Evolutionary conservation across 2,329 filamentous ascomycete species (phyloP), one percentile per base, ranked within the genome.

Genomic region (Bipolaris zeicola): DNA sequence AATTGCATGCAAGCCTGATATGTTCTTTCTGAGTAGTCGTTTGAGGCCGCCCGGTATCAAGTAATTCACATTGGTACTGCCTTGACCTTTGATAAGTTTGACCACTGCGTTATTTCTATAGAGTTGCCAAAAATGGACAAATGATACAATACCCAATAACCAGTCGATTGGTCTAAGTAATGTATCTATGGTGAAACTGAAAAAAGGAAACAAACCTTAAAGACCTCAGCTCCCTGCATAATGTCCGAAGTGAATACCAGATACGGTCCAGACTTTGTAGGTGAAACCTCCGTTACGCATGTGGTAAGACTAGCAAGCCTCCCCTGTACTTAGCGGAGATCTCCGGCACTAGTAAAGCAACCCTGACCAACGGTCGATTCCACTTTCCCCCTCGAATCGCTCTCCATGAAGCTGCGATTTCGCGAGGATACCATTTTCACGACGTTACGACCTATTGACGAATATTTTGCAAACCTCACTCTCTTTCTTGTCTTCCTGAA

Each of bases 381-480:
- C 60, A 61, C 53, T 46, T 60, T 50, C 46, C 57, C 57, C 50
- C 50, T 61, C 55, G 57, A 62, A 47, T 55, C 46, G 55, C 41
- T 46, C 8, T 38, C 33, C 14, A 48, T 60, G 39, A 52, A 49
- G 43, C 56, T 62, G 39, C 53, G 52, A 56, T 43, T 38, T 51
- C 36, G 46, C 52, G 52, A 48, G 42, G 54, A 56, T 38, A 52
- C 51, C 49, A 63, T 22, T 56, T 66, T 70, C 47, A 72, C 66
- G 64, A 72, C 62, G 54, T 72, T 66, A 72, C 67, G 69, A 71
- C 65, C 62, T 61, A 62, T 63, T 70, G 62, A 69, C 67, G 64
- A 67, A 60, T 52, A 55, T 64, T 61, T 57, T 60, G 61, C 60
- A 60, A 55, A 53, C 44, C 61, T 48, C 56, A 46, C 56, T 64